Evolutionary conservation across 306 rosid species (phyloP).

Genomic region (Astragalus glycyphyllos): DNA sequence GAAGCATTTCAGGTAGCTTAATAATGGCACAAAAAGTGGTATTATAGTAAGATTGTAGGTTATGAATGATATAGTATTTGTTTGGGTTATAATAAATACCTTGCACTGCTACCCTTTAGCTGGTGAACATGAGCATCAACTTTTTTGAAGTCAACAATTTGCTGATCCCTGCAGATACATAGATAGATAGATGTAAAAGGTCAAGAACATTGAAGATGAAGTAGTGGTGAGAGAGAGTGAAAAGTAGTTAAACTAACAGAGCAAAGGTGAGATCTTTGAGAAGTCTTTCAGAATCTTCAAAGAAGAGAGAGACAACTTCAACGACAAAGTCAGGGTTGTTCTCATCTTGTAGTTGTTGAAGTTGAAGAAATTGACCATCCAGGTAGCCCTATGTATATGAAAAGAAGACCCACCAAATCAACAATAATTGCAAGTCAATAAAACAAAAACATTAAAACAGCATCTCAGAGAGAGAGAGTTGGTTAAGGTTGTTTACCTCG

Average conservation of each 20-base stretch:
- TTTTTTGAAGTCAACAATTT: constrained; percentile 76
- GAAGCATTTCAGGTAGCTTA: too few species aligned
- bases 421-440: background rate
- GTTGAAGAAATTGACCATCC: constrained; percentile 92
- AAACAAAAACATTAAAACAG: background rate
- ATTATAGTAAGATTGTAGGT: background rate
- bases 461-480: constrained; percentile 2
- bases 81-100: constrained; percentile 57
- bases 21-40: too few species aligned
- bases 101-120: constrained; percentile 97
- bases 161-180: constrained; percentile 60
- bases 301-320: constrained; percentile 94
- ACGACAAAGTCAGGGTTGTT: constrained; percentile 92
- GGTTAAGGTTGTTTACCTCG: constrained; percentile 58
- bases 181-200: constrained; percentile 24
- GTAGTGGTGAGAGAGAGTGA: background rate
- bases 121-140: constrained; percentile 98
- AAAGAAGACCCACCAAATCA: constrained; percentile 39
- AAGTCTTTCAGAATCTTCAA: constrained; percentile 96
- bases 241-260: constrained; percentile 58
- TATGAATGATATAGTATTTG: too few species aligned
- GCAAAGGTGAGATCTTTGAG: constrained; percentile 83
- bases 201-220: constrained; percentile 32
- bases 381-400: constrained; percentile 58
- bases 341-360: constrained; percentile 96